A percentile compares a stretch with the other conserved stretches of the same genome.
These are phyloP conservation scores for Hanseniaspora valbyensis DNA, from an alignment of 805 yeast species.

Conservation along the genomic window DNA sequence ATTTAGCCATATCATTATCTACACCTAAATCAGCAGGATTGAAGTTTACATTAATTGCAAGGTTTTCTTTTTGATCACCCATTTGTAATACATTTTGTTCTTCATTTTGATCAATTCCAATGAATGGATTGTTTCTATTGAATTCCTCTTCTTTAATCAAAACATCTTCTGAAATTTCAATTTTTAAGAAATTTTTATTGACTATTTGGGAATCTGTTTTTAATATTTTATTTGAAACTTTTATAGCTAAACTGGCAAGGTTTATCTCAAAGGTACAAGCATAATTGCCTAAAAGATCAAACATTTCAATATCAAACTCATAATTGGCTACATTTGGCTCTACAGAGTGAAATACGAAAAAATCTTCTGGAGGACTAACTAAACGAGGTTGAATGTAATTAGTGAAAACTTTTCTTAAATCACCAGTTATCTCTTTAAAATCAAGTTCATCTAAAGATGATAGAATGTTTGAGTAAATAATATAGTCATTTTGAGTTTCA, in stretches of 20 bases:
- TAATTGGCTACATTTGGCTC: not conserved
- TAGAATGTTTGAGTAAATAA: not conserved
- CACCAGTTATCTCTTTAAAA: not conserved
- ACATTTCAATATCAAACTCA: conserved; percentile 26
- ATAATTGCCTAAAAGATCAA: conserved; percentile 23
- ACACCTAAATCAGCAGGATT: not conserved
- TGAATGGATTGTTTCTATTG: not conserved
- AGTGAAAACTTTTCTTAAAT: not conserved
- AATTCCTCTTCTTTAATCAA: not conserved
- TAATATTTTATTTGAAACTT: conserved; percentile 5
- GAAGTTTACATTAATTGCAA: too few relatives aligned
- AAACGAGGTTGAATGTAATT: not conserved
- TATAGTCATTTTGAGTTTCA: not conserved
- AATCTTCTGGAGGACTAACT: not conserved
- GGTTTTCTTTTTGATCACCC: too few relatives aligned
- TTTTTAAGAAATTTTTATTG: not conserved
- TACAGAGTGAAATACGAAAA: conserved; percentile 18
- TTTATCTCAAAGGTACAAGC: conserved; percentile 19
- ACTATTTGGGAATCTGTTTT: not conserved
- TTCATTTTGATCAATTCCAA: too few relatives aligned
- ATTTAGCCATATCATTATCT: not conserved
- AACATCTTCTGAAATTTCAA: not conserved
- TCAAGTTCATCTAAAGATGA: not conserved
- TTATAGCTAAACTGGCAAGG: conserved; percentile 2
- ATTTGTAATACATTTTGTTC: too few relatives aligned